Percentiles rank a stretch among this genome's conserved stretches.
These are phyloP conservation scores for Hanseniaspora lindneri DNA, from an alignment of 805 yeast genomes.

Conservation along the genomic window DNA sequence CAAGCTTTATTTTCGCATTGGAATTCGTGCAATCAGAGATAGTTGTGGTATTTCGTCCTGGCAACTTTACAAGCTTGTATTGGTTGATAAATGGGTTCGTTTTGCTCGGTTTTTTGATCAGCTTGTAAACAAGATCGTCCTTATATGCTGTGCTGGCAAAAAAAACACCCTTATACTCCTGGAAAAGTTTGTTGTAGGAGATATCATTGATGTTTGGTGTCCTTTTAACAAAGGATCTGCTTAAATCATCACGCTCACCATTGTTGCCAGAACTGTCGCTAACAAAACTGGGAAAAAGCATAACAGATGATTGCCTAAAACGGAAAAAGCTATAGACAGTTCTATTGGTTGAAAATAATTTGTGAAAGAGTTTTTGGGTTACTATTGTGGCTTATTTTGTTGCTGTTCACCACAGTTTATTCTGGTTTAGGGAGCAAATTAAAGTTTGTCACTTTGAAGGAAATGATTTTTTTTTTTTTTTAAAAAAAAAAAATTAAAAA, in stretches of 20 bases:
- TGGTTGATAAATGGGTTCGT: slow-evolving; percentile 13
- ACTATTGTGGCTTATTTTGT: too few species aligned
- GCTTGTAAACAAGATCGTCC: neutral
- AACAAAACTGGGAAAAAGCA: slow-evolving; percentile 5
- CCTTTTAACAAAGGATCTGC: slow-evolving; percentile 1
- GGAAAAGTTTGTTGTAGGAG: slow-evolving; percentile 11
- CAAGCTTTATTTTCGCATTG: slow-evolving; percentile 26
- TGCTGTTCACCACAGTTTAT: too few species aligned
- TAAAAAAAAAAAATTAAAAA: too few species aligned
- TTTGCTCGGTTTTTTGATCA: slow-evolving; percentile 2
- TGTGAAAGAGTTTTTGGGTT: too few species aligned
- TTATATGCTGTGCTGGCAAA: neutral
- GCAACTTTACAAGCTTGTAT: slow-evolving; percentile 8
- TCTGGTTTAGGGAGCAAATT: too few species aligned
- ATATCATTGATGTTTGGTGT: neutral
- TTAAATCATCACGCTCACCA: slow-evolving; percentile 1
- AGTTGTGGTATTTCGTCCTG: slow-evolving; percentile 5
- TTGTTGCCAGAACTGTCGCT: neutral
- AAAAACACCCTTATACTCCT: slow-evolving; percentile 3
- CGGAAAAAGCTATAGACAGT: too few species aligned
- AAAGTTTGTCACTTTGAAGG: too few species aligned
- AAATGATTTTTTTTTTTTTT: too few species aligned
- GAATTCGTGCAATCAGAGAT: slow-evolving; percentile 9
- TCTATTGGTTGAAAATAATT: too few species aligned
- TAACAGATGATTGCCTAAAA: neutral